Percentiles rank a stretch among this genome's conserved stretches.
Evolutionary conservation across 2,329 filamentous ascomycete genomes (phyloP).

Genomic region (Pleurostoma richardsiae): DNA sequence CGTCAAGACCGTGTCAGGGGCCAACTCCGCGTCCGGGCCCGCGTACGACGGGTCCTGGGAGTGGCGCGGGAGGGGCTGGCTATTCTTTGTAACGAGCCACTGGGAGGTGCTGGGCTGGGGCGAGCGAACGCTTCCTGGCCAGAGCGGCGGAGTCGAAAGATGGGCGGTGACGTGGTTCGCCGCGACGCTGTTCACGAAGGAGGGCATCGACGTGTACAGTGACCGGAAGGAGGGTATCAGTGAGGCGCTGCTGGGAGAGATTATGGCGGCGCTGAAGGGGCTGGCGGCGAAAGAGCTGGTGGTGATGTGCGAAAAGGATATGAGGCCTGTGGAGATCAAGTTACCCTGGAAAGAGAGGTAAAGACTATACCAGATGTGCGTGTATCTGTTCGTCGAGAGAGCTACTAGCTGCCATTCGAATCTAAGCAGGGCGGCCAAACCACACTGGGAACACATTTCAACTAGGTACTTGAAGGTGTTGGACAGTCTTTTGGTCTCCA

Average conservation of each 20-base stretch:
- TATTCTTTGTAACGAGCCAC: conserved; percentile 66
- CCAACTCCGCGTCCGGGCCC: conserved; percentile 47
- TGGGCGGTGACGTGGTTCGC: conserved; percentile 86
- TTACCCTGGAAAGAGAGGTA: conserved; percentile 41
- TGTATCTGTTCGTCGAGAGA: neutral
- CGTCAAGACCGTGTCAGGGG: conserved; percentile 58
- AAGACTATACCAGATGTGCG: conserved; percentile 3
- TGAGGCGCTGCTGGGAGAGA: conserved; percentile 47
- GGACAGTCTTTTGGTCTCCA: no score
- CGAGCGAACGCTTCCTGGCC: conserved; percentile 35
- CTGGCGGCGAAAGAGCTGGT: conserved; percentile 51
- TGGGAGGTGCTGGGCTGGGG: conserved; percentile 83
- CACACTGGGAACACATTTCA: no score
- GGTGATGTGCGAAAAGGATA: conserved; percentile 40
- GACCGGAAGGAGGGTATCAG: conserved; percentile 56
- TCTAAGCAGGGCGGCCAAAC: no score
- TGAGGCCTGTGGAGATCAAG: conserved; percentile 45
- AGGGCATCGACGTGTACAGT: conserved; percentile 75
- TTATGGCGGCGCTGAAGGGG: conserved; percentile 48
- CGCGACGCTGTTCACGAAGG: conserved; percentile 76
- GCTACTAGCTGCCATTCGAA: no score
- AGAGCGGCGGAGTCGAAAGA: conserved; percentile 35
- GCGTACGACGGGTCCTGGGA: conserved; percentile 49
- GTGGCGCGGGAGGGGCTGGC: conserved; percentile 74
- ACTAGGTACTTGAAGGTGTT: no score